Evolutionary conservation across 768 basidiomycete species (phyloP), one percentile per base, ranked within the genome.

Genomic region (Trametes cingulata): DNA sequence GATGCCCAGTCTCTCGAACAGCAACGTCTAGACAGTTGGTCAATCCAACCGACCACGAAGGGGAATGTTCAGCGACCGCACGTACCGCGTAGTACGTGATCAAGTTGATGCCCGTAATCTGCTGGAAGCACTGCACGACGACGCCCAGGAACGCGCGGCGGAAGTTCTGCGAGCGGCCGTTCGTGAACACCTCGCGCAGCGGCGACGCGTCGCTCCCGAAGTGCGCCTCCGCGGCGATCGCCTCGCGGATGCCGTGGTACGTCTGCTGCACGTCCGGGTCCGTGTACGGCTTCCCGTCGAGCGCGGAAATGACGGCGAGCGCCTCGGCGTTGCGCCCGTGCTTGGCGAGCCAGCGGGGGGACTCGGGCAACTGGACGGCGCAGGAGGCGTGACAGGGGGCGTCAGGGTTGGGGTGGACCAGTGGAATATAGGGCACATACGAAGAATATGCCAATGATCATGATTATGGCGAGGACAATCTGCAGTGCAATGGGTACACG

Each of bases 51-150:
- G 68, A 67, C 17, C 73, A 66, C 54, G 76, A 78, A 56, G 64
- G 63, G 29, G 61, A 17, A 73, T 22, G 49, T 35, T 52, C 14
- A 35, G 67, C 65, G 51, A 59, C 67, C 68, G 25, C 29, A 78
- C 82, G 51, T 72, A 83, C 73, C 17, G 61, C 61, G 29, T 63
- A 63, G 35, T 85, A 87, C 1, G 83, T 86, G 69, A 88, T 85
- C 58, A 87, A 68, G 68, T 85, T 86, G 71, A 85, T 85, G 7
- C 85, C 85, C 6, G 83, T 82, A 29, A 87, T 85, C 74, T 87
- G 86, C 69, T 88, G 85, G 75, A 86, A 87, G 67, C 83, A 83
- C 65, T 88, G 86, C 47, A 81, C 80, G 47, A 80, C 71, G 20
- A 87, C 74, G 2, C 82, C 87, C 46, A 87, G 68, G 46, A 77